Percentiles rank a stretch among this genome's conserved stretches.
phyloP scores from a whole-genome alignment of 495 filamentous ascomycete species.

The Oidiodendron maius region DNA sequence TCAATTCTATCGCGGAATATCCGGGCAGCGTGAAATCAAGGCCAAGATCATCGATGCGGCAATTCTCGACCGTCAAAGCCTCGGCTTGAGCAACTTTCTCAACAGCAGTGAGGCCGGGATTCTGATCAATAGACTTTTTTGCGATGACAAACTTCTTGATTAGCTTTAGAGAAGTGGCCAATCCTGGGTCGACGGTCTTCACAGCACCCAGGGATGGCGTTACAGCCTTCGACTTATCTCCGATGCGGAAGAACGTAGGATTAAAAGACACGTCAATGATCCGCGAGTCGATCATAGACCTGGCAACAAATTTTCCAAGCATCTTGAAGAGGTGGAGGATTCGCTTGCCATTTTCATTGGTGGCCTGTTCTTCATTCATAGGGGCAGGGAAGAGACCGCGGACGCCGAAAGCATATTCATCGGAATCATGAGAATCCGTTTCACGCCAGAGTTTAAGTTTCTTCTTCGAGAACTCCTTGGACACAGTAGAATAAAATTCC shows the following conservation, averaged over 20 bases:
- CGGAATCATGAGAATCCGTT: constrained; percentile 66
- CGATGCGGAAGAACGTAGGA: constrained; percentile 94
- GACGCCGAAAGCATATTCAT: constrained; percentile 82
- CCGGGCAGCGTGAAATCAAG: constrained; percentile 94
- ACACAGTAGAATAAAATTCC: constrained; percentile 97
- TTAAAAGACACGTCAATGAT: constrained; percentile 99
- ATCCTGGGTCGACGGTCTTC: constrained; percentile 77
- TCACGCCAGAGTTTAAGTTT: constrained; percentile 96
- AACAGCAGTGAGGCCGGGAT: constrained; percentile 52
- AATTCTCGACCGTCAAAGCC: constrained; percentile 65
- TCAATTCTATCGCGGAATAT: constrained; percentile 82
- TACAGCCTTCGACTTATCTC: constrained; percentile 65
- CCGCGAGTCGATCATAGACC: constrained; percentile 96
- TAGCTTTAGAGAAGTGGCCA: constrained; percentile 80
- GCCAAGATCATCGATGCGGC: constrained; percentile 76
- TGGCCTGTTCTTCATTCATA: constrained; percentile 72
- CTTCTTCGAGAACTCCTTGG: constrained; percentile 95
- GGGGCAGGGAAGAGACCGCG: constrained; percentile 90
- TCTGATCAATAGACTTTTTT: constrained; percentile 74
- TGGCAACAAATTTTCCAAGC: constrained; percentile 94
- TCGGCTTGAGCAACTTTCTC: constrained; percentile 66
- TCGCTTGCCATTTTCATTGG: constrained; percentile 70
- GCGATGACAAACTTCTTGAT: constrained; percentile 81
- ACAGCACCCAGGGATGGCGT: constrained; percentile 88
- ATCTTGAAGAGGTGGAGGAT: constrained; percentile 85